Evolutionary conservation across 2,329 filamentous ascomycete genomes (phyloP), one percentile per base, ranked within the genome.

Genomic region (Shiraia bambusicola): DNA sequence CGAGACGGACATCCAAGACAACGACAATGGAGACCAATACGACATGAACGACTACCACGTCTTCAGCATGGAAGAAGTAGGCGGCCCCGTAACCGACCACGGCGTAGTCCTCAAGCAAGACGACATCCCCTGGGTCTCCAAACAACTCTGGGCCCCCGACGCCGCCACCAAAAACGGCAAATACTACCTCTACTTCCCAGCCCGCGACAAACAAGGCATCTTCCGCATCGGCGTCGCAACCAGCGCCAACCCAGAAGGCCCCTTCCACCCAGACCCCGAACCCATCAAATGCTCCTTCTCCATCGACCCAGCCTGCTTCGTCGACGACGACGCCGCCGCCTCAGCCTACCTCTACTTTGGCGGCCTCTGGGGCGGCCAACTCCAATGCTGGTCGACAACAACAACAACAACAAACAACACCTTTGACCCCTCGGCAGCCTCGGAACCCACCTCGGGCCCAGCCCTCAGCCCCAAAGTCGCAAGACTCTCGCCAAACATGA

Each of bases 21-120:
- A 91, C 72, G 86, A 90, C 76, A 88, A 89, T 76, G 87, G 87
- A 62, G 86, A 89, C 71, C 87, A 90, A 66, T 90, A 89, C 66
- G 87, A 88, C 72, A 91, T 90, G 87, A 77, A 72, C 41, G 87
- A 91, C 73, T 91, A 91, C 76, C 86, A 90, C 68, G 87, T 91
- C 65, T 83, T 90, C 69, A 83, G 79, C 52, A 72, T 79, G 43
- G 76, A 80, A 40, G 72, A 76, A 1, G 71, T 81, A 16, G 76
- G 76, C 46, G 73, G 74, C 0, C 72, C 75, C 13, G 84, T 89
- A 2, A 83, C 76, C 14, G 87, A 90, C 71, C 86, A 90, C 70
- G 86, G 86, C 57, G 75, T 86, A 34, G 85, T 78, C 11, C 78
- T 92, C 28, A 76, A 74, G 39, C 72, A 78, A 31, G 75, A 79